These are phyloP conservation scores for Solanum chilense DNA, from an alignment of 257 asterid genomes.

Conservation along the genomic window DNA sequence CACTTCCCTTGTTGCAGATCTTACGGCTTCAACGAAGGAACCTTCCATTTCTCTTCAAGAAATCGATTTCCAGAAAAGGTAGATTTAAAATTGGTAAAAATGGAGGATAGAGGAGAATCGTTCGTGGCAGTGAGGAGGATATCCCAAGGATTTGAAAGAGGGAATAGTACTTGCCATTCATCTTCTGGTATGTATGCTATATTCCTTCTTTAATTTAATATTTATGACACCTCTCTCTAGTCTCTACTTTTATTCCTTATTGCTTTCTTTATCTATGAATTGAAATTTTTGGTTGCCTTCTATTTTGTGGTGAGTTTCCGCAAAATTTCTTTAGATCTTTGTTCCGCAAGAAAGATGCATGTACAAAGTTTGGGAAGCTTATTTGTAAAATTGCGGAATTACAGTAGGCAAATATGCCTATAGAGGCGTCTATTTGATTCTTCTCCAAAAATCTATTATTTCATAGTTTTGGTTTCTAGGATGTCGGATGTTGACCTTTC, in stretches of 20 bases:
- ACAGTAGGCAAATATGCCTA: not conserved
- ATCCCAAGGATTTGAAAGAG: conserved; percentile 4
- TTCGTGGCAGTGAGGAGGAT: conserved; percentile 15
- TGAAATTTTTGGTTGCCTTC: not conserved
- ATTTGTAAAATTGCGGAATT: not conserved
- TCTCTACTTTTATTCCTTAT: not conserved
- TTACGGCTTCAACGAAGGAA: not conserved
- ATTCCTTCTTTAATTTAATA: not conserved
- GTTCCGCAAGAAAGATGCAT: not conserved
- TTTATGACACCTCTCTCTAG: not conserved
- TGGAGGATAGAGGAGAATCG: conserved; percentile 12
- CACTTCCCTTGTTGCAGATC: not conserved
- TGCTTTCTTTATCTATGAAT: not conserved
- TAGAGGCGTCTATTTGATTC: not conserved
- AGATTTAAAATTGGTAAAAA: not conserved
- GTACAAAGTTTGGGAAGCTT: not conserved
- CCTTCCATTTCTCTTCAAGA: not conserved
- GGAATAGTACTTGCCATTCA: conserved; percentile 7
- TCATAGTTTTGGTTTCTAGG: not conserved
- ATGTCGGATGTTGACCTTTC: not conserved
- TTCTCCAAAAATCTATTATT: not conserved
- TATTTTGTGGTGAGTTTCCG: not conserved
- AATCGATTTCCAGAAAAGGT: not conserved
- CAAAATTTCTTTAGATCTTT: not conserved
- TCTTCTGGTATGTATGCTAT: not conserved